A percentile compares a stretch with the other conserved stretches of the same genome.
Conservation (phyloP, 2,329 filamentous ascomycete species). For the Trichoderma aggressivum region DNA sequence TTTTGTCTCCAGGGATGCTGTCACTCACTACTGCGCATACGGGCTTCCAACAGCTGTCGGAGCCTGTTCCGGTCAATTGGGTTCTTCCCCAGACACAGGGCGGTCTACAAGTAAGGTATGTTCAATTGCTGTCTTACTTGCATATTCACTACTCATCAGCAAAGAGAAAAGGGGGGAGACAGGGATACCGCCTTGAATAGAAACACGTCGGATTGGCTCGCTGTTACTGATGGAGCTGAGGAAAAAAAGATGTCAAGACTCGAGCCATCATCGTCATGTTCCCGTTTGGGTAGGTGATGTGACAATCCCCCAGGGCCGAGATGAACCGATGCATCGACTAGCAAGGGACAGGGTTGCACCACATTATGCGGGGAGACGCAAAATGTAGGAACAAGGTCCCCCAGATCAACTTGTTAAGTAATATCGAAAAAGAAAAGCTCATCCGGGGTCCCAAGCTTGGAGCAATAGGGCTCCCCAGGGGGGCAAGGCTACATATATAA, state of each 20-base stretch:
- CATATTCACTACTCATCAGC: neutral
- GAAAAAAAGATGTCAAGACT: neutral
- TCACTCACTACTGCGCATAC: neutral
- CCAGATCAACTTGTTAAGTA: neutral
- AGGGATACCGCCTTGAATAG: neutral
- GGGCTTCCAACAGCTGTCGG: neutral
- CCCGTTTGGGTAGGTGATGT: neutral
- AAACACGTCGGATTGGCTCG: neutral
- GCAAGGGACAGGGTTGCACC: neutral
- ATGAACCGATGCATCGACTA: neutral
- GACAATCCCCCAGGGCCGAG: slow-evolving; percentile 3
- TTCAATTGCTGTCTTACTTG: neutral
- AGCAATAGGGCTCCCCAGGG: neutral
- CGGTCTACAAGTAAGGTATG: neutral
- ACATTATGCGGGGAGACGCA: slow-evolving; percentile 7
- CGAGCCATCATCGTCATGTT: neutral
- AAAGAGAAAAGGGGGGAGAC: neutral
- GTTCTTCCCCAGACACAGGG: neutral
- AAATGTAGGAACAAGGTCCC: neutral
- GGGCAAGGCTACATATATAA: neutral
- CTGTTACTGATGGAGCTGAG: neutral
- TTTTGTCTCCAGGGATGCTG: neutral
- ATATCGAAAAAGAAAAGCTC: neutral
- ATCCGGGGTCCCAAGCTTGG: neutral
- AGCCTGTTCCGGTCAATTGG: neutral